Base-by-base conservation (phyloP, 2,329 filamentous ascomycete genomes). In the Monilinia laxa region DNA sequence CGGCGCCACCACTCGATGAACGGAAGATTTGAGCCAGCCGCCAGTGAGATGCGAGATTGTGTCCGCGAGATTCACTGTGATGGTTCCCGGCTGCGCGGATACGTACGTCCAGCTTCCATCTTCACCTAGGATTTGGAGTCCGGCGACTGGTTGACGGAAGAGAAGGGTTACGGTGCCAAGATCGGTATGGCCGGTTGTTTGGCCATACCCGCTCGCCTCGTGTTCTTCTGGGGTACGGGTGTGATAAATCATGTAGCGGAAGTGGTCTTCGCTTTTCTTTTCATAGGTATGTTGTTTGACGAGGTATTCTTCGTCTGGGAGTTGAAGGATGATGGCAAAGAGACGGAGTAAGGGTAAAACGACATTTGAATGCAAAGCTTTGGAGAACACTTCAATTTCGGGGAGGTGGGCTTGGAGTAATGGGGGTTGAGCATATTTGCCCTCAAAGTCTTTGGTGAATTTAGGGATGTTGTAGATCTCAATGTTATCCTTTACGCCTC, bases 191-290 rank as follows among this genome's bases (percentile, higher is more conserved):
- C 84, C 84, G 0, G 77, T 77, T 0, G 78, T 77, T 69, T 82
- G 82, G 0, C 84, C 76, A 25, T 77, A 75, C 0, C 80, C 80
- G 1, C 79, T 77, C 51, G 77, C 78, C 40, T 78, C 79, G 66
- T 81, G 81, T 31, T 84, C 80, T n/a, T 83, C 80, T 0, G 78
- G 73, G 0, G 77, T 80, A 47, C 84, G 82, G 0, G 81, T 80
- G 11, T 80, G 79, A 68, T 87, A 87, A 59, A 83, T 79, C 84
- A 88, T 88, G 74, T 87, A 88, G 3, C 87, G 81, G n/a, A 88
- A 79, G 67, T 88, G 85, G 31, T 85, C 84, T 68, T 88, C 85
- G 23, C 83, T 81, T 38, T 83, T 80, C n/a, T 81, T 79, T 2
- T 86, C 81, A 74, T 87, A 89, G 20, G 78, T 79, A 73, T 89